Evolutionary conservation across 768 basidiomycete genomes (phyloP).

Genomic region (Cystofilobasidium macerans): DNA sequence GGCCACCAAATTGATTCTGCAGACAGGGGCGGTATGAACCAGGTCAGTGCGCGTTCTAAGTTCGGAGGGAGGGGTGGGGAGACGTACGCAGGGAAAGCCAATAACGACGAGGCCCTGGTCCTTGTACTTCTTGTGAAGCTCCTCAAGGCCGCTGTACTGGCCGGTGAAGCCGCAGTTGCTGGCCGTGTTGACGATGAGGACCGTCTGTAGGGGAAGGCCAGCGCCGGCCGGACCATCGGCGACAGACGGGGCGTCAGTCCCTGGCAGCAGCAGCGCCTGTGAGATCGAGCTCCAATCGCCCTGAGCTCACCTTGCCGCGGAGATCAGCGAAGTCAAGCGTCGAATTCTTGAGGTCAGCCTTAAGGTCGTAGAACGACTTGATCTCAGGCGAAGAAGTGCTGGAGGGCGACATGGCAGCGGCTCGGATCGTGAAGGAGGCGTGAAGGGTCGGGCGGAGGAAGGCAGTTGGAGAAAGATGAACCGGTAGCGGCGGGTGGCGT

Average conservation of each 20-base stretch:
- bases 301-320: slow-evolving; percentile 17
- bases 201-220: slow-evolving; percentile 37
- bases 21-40: background rate
- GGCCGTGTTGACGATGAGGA: slow-evolving; percentile 67
- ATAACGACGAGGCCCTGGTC: slow-evolving; percentile 52
- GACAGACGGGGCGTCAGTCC: background rate
- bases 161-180: slow-evolving; percentile 35
- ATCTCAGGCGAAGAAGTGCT: background rate
- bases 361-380: slow-evolving; percentile 4
- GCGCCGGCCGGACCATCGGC: background rate
- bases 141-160: slow-evolving; percentile 56
- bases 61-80: slow-evolving; percentile 51
- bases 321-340: slow-evolving; percentile 3
- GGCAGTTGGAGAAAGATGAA: too few species aligned
- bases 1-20: slow-evolving; percentile 51
- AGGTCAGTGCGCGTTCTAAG: background rate
- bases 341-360: slow-evolving; percentile 15
- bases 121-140: slow-evolving; percentile 68
- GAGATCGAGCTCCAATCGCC: too few species aligned
- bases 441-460: too few species aligned
- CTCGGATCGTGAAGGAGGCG: background rate
- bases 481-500: too few species aligned
- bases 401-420: background rate
- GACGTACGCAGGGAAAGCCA: slow-evolving; percentile 56
- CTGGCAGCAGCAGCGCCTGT: slow-evolving; percentile 3